Evolutionary conservation across 208 protist species (phyloP), one percentile per base, ranked within the genome.

Genomic region (Leishmania tropica): DNA sequence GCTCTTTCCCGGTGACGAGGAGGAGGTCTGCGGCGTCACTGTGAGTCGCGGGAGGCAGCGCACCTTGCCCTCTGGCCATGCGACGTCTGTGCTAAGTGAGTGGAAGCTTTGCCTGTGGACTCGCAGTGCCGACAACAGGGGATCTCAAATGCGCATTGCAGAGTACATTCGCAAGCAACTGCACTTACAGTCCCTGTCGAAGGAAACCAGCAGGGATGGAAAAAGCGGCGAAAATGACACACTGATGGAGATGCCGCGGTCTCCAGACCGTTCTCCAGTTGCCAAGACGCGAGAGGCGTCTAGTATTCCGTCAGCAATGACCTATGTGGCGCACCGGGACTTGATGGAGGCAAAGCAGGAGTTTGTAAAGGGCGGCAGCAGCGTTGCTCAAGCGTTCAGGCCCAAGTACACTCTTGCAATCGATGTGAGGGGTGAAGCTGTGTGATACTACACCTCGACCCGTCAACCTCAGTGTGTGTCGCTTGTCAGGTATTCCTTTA

Each of bases 71-170:
- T 80, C 75, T 2, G 78, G 74, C 13, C 76, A 83, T 70, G 62
- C 45, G 11, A 56, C 75, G 56, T 58, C 75, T 21, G 72, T 54
- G 37, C 56, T 78, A 19, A 80, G 78, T 8, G 92, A 95, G 84
- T 97, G 92, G 90, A 96, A 96, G 76, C 75, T 98, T 35, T 94
- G 90, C 75, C 73, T 98, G 53, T 98, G 95, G 94, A 98, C 95
- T 28, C 90, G 95, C 42, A 94, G 56, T 48, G 94, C 95, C 7
- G 80, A 90, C n/a, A 87, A 96, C 65, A 85, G 77, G 65, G 89
- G 78, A 28, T 84, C 85, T 65, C 93, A 96, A 84, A 80, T 90
- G 84, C 35, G 75, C 71, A 94, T 98, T 71, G 95, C 89, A 8
- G 78, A 81, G 5, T 95, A 92, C 78, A 77, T 97, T 31, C 77